These are phyloP conservation scores for Trichoderma atroviride DNA, from an alignment of 2,329 filamentous ascomycete genomes.

Conservation along the genomic window DNA sequence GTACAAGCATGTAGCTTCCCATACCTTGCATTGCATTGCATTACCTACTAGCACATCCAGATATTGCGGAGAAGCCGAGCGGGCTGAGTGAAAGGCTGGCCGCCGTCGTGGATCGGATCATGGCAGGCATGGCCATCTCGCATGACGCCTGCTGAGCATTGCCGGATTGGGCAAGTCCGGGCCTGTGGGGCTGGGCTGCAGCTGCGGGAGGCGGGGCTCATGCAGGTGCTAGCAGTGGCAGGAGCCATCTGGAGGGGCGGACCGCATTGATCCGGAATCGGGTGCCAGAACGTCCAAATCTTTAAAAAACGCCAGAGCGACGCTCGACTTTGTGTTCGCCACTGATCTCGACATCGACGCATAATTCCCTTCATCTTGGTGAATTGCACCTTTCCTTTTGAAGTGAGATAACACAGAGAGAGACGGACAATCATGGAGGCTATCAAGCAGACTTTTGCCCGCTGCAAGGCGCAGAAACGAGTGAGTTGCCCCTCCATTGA, in stretches of 20 bases:
- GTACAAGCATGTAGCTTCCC: neutral
- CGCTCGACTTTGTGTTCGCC: neutral
- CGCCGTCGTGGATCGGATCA: neutral
- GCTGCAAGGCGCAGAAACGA: constrained; percentile 61
- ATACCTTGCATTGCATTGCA: constrained; percentile 1
- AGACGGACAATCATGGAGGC: constrained; percentile 53
- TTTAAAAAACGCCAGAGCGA: constrained; percentile 7
- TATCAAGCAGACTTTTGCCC: constrained; percentile 61
- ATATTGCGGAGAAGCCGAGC: neutral
- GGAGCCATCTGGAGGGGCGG: constrained; percentile 21
- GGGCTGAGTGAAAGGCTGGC: neutral
- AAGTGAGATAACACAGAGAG: neutral
- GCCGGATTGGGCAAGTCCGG: constrained; percentile 32
- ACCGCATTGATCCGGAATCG: constrained; percentile 27
- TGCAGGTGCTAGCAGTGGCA: constrained; percentile 27
- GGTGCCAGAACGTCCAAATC: neutral
- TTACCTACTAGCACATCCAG: neutral
- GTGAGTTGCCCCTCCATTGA: constrained; percentile 48
- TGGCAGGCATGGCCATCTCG: neutral
- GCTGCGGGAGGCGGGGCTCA: constrained; percentile 27
- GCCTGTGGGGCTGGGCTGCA: constrained; percentile 25
- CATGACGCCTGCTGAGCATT: constrained; percentile 1
- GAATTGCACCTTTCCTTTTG: neutral
- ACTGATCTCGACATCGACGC: neutral
- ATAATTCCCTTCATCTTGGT: neutral